A percentile compares a stretch with the other conserved stretches of the same genome.
Conservation (phyloP, 768 basidiomycete genomes). For the Tulasnella sp. region DNA sequence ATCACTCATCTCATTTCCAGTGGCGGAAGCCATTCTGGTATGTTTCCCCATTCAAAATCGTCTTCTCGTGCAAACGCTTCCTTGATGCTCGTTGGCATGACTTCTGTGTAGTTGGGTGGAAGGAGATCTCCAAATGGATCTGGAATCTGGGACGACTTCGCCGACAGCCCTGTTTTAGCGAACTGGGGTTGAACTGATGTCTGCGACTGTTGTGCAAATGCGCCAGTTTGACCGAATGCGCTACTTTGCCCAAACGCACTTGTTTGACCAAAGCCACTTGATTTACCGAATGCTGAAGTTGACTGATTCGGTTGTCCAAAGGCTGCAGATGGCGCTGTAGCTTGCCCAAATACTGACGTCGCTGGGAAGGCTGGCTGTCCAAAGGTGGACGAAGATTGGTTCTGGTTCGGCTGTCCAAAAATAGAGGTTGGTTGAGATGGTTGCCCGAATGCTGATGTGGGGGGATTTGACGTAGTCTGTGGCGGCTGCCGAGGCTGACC, state of each 20-base stretch:
- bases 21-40: slow-evolving; percentile 70
- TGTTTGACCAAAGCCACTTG: neutral
- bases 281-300: neutral
- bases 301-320: slow-evolving; percentile 7
- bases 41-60: slow-evolving; percentile 55
- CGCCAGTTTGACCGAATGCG: slow-evolving; percentile 14
- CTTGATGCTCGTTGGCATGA: slow-evolving; percentile 40
- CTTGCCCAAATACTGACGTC: slow-evolving; percentile 6
- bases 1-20: slow-evolving; percentile 44
- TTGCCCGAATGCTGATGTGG: slow-evolving; percentile 32
- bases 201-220: no score
- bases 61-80: slow-evolving; percentile 42
- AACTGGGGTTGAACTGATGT: no score
- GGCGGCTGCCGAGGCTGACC: slow-evolving; percentile 27
- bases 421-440: slow-evolving; percentile 26
- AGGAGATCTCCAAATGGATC: slow-evolving; percentile 48
- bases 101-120: slow-evolving; percentile 47
- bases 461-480: neutral
- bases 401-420: slow-evolving; percentile 26
- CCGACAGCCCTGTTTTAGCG: no score
- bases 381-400: slow-evolving; percentile 13
- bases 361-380: slow-evolving; percentile 3
- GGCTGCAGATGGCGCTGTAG: neutral
- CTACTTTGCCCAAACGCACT: neutral
- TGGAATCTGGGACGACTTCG: neutral